A percentile compares a stretch with the other conserved stretches of the same genome.
phyloP scores from a whole-genome alignment of 345 rosid genomes.

The Heritiera fomes region DNA sequence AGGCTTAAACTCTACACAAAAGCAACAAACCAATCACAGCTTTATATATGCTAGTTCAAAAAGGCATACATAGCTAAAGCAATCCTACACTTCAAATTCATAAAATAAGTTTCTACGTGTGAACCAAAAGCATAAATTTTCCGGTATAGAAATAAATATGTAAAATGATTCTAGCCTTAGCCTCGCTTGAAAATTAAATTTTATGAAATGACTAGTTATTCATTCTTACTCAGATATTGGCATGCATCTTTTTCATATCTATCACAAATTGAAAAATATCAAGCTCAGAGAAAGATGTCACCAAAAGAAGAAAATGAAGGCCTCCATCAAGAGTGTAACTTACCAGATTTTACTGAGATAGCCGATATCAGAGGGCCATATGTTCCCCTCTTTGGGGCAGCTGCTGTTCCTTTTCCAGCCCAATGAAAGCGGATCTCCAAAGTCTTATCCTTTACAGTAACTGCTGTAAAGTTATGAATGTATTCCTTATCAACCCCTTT shows the following conservation, averaged over 20 bases:
- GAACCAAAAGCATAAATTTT: neutral
- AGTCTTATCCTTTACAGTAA: conserved; percentile 23
- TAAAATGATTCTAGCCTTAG: neutral
- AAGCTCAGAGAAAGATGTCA: neutral
- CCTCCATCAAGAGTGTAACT: conserved; percentile 18
- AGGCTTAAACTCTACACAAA: conserved; percentile 19
- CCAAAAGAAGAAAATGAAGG: neutral
- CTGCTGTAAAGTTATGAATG: conserved; percentile 16
- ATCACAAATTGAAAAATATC: neutral
- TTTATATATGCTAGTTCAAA: neutral
- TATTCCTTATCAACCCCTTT: conserved; percentile 30
- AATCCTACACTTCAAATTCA: neutral
- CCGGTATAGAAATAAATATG: neutral
- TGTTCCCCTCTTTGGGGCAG: conserved; percentile 33
- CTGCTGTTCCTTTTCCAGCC: conserved; percentile 49
- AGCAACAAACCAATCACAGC: neutral
- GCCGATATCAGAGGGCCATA: conserved; percentile 56
- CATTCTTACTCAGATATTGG: neutral
- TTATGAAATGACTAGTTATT: neutral
- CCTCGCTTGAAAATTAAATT: neutral
- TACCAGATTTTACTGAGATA: conserved; percentile 40
- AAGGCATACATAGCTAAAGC: neutral
- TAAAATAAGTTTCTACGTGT: neutral
- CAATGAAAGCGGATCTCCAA: conserved; percentile 45
- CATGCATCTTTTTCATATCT: neutral